Percentiles rank a stretch among this genome's conserved stretches.
Conservation (phyloP, 1,139 yeast genomes). For the Groenewaldozyma auringiensis region DNA sequence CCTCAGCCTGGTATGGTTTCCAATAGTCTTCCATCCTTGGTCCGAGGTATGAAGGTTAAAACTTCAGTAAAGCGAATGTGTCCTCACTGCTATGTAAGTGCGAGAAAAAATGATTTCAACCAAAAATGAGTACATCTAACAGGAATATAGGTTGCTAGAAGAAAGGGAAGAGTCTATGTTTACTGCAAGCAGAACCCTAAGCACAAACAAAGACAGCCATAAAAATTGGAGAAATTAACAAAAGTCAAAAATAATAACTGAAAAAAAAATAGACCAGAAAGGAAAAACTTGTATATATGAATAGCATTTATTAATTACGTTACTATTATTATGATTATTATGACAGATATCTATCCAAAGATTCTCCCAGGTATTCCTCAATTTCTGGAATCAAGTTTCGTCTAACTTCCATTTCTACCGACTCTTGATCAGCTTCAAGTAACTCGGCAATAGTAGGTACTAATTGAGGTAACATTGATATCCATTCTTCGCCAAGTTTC, state of each 20-base stretch:
- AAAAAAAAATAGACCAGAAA: background rate
- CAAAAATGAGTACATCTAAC: no score
- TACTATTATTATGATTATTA: no score
- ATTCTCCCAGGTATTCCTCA: slow-evolving; percentile 90
- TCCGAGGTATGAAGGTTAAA: slow-evolving; percentile 57
- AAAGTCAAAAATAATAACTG: background rate
- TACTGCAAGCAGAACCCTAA: slow-evolving; percentile 88
- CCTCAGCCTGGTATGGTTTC: slow-evolving; percentile 2
- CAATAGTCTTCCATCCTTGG: slow-evolving; percentile 11
- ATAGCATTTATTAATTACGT: no score
- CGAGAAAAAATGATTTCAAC: no score
- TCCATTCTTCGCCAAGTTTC: slow-evolving; percentile 93
- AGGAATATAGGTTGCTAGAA: slow-evolving; percentile 53
- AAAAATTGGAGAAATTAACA: slow-evolving; percentile 13
- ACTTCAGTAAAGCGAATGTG: slow-evolving; percentile 91
- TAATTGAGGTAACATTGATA: slow-evolving; percentile 79
- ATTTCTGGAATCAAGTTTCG: slow-evolving; percentile 86
- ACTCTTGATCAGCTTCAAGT: slow-evolving; percentile 91
- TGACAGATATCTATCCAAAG: slow-evolving; percentile 79
- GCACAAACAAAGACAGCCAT: slow-evolving; percentile 97
- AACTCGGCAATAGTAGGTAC: slow-evolving; percentile 95
- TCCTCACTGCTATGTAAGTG: slow-evolving; percentile 64
- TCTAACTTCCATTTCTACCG: slow-evolving; percentile 85
- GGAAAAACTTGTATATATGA: background rate
- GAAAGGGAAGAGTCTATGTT: slow-evolving; percentile 90